phyloP scores from a whole-genome alignment of 2,329 filamentous ascomycete genomes.

The Ophiostoma triangulosporum region DNA sequence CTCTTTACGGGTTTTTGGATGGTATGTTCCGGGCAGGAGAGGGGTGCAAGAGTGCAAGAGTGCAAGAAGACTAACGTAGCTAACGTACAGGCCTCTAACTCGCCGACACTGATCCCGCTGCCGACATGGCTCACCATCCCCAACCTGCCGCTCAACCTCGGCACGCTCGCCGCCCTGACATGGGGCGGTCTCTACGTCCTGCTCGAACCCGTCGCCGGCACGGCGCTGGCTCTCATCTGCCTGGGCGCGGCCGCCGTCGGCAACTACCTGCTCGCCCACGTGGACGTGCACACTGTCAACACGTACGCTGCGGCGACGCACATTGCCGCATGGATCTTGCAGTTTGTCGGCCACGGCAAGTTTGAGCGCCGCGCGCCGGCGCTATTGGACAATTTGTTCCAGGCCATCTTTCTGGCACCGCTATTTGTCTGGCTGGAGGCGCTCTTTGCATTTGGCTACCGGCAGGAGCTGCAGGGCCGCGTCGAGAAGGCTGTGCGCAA shows the following conservation, averaged over 20 bases:
- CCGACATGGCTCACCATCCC: slow-evolving; percentile 55
- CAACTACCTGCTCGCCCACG: slow-evolving; percentile 57
- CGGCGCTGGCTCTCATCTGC: slow-evolving; percentile 60
- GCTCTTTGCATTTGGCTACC: slow-evolving; percentile 80
- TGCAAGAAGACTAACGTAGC: too few relatives aligned
- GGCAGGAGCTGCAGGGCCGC: slow-evolving; percentile 70
- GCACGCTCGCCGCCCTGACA: slow-evolving; percentile 48
- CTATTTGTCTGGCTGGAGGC: slow-evolving; percentile 97
- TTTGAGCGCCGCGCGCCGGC: slow-evolving; percentile 85
- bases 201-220: slow-evolving; percentile 85
- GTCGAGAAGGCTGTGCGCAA: slow-evolving; percentile 62
- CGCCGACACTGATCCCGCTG: slow-evolving; percentile 46
- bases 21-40: slow-evolving; percentile 41
- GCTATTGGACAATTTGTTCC: slow-evolving; percentile 78
- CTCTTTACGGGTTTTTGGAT: slow-evolving; percentile 58
- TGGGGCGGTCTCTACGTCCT: slow-evolving; percentile 78
- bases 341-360: slow-evolving; percentile 82
- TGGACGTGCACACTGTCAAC: slow-evolving; percentile 34
- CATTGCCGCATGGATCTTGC: slow-evolving; percentile 66
- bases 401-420: slow-evolving; percentile 83
- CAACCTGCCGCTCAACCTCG: slow-evolving; percentile 52
- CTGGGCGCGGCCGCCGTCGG: slow-evolving; percentile 59
- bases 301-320: slow-evolving; percentile 49
- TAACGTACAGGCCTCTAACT: slow-evolving; percentile 43
- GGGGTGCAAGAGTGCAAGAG: too few relatives aligned